These are phyloP conservation scores for Agaricus subrufescens DNA, from an alignment of 768 basidiomycete species.

Conservation along the genomic window DNA sequence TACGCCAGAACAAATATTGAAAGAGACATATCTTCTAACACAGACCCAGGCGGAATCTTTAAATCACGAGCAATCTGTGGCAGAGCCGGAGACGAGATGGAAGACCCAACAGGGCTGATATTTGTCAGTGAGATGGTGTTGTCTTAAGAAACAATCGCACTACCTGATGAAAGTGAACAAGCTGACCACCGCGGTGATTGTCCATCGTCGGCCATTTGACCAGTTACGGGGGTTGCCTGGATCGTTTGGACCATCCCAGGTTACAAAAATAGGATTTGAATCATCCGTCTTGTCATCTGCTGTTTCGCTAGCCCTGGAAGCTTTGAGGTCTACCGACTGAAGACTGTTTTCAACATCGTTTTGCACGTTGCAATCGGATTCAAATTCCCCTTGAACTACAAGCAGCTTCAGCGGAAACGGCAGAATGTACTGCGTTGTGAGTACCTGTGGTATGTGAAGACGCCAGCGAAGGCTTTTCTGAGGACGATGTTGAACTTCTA, in stretches of 20 bases:
- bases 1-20: conserved; percentile 41
- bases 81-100: conserved; percentile 25
- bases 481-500: not conserved
- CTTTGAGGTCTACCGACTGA: not conserved
- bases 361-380: not conserved
- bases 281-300: not conserved
- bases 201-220: conserved; percentile 57
- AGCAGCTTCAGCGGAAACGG: too few relatives aligned
- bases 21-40: conserved; percentile 33
- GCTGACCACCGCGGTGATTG: conserved; percentile 55
- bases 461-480: not conserved
- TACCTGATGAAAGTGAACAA: conserved; percentile 66
- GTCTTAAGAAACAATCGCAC: conserved; percentile 66
- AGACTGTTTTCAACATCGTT: not conserved
- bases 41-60: conserved; percentile 23
- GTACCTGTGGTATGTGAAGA: conserved; percentile 5
- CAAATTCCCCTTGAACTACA: not conserved
- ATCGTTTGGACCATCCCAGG: conserved; percentile 59
- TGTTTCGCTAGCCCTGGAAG: not conserved
- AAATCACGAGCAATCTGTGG: conserved; percentile 23
- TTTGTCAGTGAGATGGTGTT: conserved; percentile 37
- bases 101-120: conserved; percentile 27
- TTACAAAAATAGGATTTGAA: conserved; percentile 13
- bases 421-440: not conserved
- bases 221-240: conserved; percentile 60